phyloP scores from a whole-genome alignment of 345 rosid genomes.

The Gossypium mustelinum region DNA sequence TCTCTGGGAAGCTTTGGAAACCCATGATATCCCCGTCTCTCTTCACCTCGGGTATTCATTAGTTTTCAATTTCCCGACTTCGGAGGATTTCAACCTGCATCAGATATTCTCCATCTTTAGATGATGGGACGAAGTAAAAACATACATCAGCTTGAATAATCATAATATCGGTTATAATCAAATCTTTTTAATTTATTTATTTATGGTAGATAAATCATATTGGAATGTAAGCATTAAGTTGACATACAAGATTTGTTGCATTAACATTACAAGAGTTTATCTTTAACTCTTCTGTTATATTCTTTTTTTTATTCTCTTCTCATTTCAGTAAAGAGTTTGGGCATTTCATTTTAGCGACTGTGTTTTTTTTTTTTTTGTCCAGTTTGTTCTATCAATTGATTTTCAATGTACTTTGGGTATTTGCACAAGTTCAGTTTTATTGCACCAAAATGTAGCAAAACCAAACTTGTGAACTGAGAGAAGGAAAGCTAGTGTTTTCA shows the following conservation, averaged over 20 bases:
- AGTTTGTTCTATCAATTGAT: not conserved
- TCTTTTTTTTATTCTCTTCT: not conserved
- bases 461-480: too few relatives aligned
- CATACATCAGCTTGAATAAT: slow-evolving; percentile 21
- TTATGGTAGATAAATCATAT: slow-evolving; percentile 25
- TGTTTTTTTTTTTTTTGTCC: not conserved
- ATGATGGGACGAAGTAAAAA: slow-evolving; percentile 22
- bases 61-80: slow-evolving; percentile 24
- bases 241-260: slow-evolving; percentile 19
- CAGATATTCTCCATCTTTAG: slow-evolving; percentile 20
- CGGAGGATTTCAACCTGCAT: slow-evolving; percentile 20
- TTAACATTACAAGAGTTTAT: slow-evolving; percentile 24
- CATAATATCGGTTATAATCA: slow-evolving; percentile 11
- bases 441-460: too few relatives aligned
- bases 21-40: not conserved
- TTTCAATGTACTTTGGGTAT: not conserved
- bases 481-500: too few relatives aligned
- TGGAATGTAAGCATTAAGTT: slow-evolving; percentile 24
- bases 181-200: slow-evolving; percentile 5
- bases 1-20: slow-evolving; percentile 1
- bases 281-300: slow-evolving; percentile 17
- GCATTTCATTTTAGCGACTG: not conserved
- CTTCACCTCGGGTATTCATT: slow-evolving; percentile 33
- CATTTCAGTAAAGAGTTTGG: not conserved
- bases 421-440: not conserved